Conservation (phyloP, 805 yeast species). For the Saturnispora hagleri region DNA sequence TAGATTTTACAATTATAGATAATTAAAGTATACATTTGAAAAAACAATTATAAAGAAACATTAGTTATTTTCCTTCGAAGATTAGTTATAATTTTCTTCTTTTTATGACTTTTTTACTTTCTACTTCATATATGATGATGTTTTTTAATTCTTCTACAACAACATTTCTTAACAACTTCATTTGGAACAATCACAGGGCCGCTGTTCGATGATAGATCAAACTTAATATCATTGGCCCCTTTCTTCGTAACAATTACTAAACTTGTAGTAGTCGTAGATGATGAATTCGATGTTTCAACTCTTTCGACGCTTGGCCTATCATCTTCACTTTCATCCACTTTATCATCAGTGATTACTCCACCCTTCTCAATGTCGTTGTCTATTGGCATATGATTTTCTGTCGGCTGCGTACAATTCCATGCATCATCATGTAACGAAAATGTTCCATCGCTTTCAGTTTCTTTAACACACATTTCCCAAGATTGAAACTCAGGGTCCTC, state of each 20-base stretch:
- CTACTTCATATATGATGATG: conserved; percentile 14
- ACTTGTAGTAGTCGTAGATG: background rate
- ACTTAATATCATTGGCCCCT: conserved; percentile 10
- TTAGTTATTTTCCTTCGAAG: background rate
- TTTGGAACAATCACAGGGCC: conserved; percentile 20
- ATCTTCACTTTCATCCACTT: conserved; percentile 12
- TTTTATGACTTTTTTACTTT: background rate
- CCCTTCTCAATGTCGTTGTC: background rate
- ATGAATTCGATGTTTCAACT: conserved; percentile 13
- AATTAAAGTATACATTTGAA: background rate
- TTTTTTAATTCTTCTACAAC: conserved; percentile 10
- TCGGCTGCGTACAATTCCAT: conserved; percentile 1
- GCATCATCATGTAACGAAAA: background rate
- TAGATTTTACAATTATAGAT: background rate
- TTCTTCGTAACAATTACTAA: conserved; percentile 6
- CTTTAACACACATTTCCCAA: conserved; percentile 57
- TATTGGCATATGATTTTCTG: background rate
- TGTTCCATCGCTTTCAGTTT: conserved; percentile 26
- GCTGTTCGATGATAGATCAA: conserved; percentile 13
- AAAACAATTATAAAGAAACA: background rate
- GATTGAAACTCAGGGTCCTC: conserved; percentile 58
- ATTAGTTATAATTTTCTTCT: background rate
- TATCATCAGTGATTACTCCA: conserved; percentile 1
- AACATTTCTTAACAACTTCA: conserved; percentile 20
- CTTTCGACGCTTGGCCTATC: conserved; percentile 12